Percentiles rank a stretch among this genome's conserved stretches.
phyloP scores from a whole-genome alignment of 495 filamentous ascomycete genomes.

The Neurospora intermedia region DNA sequence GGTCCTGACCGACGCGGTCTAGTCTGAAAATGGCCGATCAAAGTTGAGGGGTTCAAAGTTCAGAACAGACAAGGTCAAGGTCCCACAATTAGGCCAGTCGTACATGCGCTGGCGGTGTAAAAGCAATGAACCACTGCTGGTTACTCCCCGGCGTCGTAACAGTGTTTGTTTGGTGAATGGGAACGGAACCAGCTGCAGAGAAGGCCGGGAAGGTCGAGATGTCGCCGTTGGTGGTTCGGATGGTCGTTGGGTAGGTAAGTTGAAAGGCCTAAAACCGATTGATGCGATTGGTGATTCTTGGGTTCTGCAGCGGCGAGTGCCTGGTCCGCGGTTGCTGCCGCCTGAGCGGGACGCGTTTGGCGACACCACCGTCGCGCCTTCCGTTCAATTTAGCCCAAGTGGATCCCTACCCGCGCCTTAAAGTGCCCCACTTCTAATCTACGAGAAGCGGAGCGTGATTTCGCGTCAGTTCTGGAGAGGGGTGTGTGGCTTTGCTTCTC shows the following conservation, averaged over 20 bases:
- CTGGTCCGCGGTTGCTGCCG: not conserved
- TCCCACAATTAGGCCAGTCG: not conserved
- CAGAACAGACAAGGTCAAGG: not conserved
- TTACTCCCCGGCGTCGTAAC: not conserved
- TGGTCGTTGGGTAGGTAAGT: not conserved
- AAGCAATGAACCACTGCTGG: not conserved
- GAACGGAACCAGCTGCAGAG: not conserved
- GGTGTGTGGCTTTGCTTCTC: not conserved
- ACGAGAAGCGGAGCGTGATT: not conserved
- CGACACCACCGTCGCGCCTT: slow-evolving; percentile 6
- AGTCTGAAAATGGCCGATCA: not conserved
- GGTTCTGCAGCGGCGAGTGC: not conserved
- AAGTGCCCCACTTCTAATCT: not conserved
- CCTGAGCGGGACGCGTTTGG: not conserved
- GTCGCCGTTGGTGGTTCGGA: not conserved
- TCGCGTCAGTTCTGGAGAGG: not conserved
- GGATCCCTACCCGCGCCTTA: not conserved
- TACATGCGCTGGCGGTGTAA: not conserved
- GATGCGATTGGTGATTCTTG: not conserved
- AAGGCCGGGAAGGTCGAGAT: not conserved
- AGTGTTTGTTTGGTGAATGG: not conserved
- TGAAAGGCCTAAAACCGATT: not conserved
- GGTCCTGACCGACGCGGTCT: not conserved
- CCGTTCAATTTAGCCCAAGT: slow-evolving; percentile 1
- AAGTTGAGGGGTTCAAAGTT: not conserved